A percentile compares a stretch with the other conserved stretches of the same genome.
Conservation (phyloP, 208 protist genomes). For the Tritrichomonas foetus region DNA sequence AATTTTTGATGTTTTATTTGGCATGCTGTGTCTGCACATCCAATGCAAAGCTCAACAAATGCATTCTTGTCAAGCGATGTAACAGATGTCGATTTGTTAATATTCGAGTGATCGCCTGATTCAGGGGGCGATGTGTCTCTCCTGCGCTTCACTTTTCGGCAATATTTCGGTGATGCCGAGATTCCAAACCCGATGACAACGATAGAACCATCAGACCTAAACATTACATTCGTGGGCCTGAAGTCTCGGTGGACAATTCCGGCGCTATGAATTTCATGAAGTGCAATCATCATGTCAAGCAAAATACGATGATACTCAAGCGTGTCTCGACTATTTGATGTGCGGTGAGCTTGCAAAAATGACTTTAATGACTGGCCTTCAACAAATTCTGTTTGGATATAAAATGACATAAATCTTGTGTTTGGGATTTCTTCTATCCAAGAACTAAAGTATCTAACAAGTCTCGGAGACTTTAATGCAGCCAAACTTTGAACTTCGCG, state of each 20-base stretch:
- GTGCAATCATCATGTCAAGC: not conserved
- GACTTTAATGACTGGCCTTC: not conserved
- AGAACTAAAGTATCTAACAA: not conserved
- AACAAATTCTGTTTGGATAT: not conserved
- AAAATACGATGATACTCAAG: not conserved
- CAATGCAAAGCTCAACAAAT: not conserved
- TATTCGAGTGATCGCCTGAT: too few relatives aligned
- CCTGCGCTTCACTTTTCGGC: too few relatives aligned
- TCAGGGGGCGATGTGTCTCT: not conserved
- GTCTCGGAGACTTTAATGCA: not conserved
- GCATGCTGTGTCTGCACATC: not conserved
- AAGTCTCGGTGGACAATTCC: not conserved
- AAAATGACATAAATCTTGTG: not conserved
- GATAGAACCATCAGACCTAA: not conserved
- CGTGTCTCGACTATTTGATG: too few relatives aligned
- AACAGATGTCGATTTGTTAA: not conserved
- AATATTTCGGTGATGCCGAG: not conserved
- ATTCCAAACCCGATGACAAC: not conserved
- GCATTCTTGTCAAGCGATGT: not conserved
- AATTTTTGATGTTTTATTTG: not conserved
- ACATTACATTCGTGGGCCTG: not conserved
- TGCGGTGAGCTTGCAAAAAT: not conserved
- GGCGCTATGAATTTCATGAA: not conserved
- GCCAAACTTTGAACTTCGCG: not conserved
- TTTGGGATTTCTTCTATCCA: not conserved